phyloP scores from a whole-genome alignment of 1,284 basidiomycete genomes.

The Heliocybe sulcata region DNA sequence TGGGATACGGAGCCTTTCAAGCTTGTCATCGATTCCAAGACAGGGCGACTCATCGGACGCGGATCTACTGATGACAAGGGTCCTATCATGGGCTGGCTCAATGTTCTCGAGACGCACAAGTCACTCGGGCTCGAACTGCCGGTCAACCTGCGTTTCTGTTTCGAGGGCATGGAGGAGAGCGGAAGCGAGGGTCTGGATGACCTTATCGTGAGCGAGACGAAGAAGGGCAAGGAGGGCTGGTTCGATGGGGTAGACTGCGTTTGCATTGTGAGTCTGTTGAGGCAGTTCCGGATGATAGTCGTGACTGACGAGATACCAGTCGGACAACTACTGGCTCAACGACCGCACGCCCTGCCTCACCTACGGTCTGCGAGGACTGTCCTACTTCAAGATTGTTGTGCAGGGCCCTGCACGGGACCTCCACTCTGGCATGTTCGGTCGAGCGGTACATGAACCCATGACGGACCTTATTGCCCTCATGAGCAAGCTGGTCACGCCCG shows the following conservation, averaged over 20 bases:
- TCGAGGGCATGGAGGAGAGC: constrained; percentile 98
- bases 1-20: constrained; percentile 92
- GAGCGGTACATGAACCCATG: constrained; percentile 88
- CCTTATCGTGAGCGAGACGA: constrained; percentile 77
- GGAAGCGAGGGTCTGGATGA: constrained; percentile 93
- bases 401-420: constrained; percentile 86
- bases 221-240: constrained; percentile 61
- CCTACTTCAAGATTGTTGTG: constrained; percentile 84
- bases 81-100: constrained; percentile 90
- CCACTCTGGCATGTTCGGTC: constrained; percentile 87
- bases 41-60: constrained; percentile 79
- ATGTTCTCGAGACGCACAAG: constrained; percentile 87
- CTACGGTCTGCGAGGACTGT: constrained; percentile 81
- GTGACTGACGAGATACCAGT: constrained; percentile 30
- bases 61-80: constrained; percentile 94
- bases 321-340: constrained; percentile 87
- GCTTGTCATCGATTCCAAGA: constrained; percentile 62
- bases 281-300: neutral
- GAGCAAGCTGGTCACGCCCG: constrained; percentile 80
- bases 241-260: constrained; percentile 92
- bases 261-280: constrained; percentile 70
- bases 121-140: constrained; percentile 74
- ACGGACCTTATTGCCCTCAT: constrained; percentile 74
- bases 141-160: constrained; percentile 92
- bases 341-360: constrained; percentile 71